Evolutionary conservation across 768 basidiomycete genomes (phyloP).

Genomic region (Lentinula boryana): DNA sequence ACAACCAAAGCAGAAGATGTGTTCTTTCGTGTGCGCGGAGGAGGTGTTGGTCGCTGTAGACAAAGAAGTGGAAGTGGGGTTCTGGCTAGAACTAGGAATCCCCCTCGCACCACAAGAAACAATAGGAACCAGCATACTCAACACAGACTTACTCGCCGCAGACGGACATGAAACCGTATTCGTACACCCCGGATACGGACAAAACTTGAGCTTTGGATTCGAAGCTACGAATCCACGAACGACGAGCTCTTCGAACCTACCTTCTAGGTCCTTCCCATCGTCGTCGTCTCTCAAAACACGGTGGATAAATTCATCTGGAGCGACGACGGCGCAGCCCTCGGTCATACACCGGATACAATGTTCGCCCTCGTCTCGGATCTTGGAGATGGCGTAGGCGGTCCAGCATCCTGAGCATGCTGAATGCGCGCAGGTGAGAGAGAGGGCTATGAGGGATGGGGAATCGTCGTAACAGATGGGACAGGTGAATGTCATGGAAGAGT

Average conservation of each 20-base stretch:
- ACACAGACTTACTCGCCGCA: slow-evolving; percentile 68
- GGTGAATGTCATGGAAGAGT: slow-evolving; percentile 44
- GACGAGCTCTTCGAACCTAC: slow-evolving; percentile 86
- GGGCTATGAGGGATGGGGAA: slow-evolving; percentile 46
- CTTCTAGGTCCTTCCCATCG: slow-evolving; percentile 48
- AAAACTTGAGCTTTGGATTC: slow-evolving; percentile 81
- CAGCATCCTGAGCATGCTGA: slow-evolving; percentile 82
- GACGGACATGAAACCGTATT: slow-evolving; percentile 87
- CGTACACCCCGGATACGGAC: slow-evolving; percentile 92
- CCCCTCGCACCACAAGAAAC: slow-evolving; percentile 75
- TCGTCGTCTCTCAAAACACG: slow-evolving; percentile 50
- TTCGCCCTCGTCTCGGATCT: slow-evolving; percentile 81
- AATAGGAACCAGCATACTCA: slow-evolving; percentile 80
- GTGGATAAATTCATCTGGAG: slow-evolving; percentile 57
- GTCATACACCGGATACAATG: slow-evolving; percentile 74
- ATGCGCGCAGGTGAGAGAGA: slow-evolving; percentile 79
- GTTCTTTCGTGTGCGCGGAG: slow-evolving; percentile 35
- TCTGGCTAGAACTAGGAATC: slow-evolving; percentile 24
- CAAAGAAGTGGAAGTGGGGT: slow-evolving; percentile 5
- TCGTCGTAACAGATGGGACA: slow-evolving; percentile 96
- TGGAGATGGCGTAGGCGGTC: slow-evolving; percentile 71
- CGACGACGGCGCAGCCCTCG: slow-evolving; percentile 62
- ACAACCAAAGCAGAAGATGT: slow-evolving; percentile 96
- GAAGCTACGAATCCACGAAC: slow-evolving; percentile 88
- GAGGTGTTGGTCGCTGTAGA: not conserved